phyloP scores from a whole-genome alignment of 176 grass and related monocot genomes.

The Pontederia paniculata region DNA sequence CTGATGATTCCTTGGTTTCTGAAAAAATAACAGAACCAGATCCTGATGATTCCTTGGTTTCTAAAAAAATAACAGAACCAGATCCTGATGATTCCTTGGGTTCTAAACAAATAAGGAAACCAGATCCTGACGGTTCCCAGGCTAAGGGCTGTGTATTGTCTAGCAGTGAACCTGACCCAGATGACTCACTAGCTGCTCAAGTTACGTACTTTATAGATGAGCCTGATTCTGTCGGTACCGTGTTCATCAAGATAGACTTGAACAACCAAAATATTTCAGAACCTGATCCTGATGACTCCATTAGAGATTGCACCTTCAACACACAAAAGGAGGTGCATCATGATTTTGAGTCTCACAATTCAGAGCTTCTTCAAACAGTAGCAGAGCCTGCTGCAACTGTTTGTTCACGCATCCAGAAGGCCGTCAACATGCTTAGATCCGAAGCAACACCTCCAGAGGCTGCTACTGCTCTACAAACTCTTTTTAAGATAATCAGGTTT shows the following conservation, averaged over 20 bases:
- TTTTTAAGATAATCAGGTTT: constrained; percentile 72
- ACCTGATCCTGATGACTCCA: constrained; percentile 28
- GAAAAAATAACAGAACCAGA: constrained; percentile 14
- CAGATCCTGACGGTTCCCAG: constrained; percentile 26
- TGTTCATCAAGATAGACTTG: too few species aligned
- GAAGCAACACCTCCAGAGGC: constrained; percentile 54
- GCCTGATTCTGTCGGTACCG: neutral
- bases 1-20: constrained; percentile 15
- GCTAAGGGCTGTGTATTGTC: constrained; percentile 3
- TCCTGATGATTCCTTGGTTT: constrained; percentile 17
- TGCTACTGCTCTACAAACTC: constrained; percentile 52
- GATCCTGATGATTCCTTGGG: constrained; percentile 23
- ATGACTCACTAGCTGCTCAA: neutral
- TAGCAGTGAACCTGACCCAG: constrained; percentile 19
- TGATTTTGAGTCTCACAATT: constrained; percentile 14
- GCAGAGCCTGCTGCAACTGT: constrained; percentile 51
- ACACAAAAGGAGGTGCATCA: constrained; percentile 16
- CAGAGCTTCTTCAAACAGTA: constrained; percentile 52
- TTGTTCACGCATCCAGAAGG: constrained; percentile 49
- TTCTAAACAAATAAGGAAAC: neutral
- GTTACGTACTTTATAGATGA: neutral
- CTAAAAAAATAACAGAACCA: constrained; percentile 4
- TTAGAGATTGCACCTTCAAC: constrained; percentile 5
- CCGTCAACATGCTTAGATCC: constrained; percentile 46
- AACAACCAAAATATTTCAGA: neutral